Evolutionary conservation across 352 stramenopile genomes (phyloP).

Genomic region (Pythium guiyangense): DNA sequence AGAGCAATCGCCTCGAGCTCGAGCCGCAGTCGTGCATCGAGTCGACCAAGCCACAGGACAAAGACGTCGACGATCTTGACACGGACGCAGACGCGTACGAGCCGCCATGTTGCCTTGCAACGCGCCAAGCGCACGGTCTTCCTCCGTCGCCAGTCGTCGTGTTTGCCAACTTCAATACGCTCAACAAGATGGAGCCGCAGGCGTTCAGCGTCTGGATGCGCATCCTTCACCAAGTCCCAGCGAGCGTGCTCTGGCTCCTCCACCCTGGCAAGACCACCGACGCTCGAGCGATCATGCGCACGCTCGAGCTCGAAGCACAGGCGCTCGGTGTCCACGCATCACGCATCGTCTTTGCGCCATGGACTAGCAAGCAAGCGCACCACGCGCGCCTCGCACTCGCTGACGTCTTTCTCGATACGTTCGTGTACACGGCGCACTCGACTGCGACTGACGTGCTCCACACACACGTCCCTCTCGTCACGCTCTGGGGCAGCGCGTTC

Average conservation of each 20-base stretch:
- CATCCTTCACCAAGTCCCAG: constrained; percentile 80
- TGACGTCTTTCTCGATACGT: constrained; percentile 94
- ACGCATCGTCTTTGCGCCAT: constrained; percentile 70
- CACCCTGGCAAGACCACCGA: constrained; percentile 21
- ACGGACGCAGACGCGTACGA: not conserved
- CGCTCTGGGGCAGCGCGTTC: constrained; percentile 73
- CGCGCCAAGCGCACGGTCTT: constrained; percentile 21
- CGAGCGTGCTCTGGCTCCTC: constrained; percentile 88
- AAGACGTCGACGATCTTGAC: not conserved
- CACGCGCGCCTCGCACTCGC: constrained; percentile 69
- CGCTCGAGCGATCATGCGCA: constrained; percentile 21
- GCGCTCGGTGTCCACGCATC: constrained; percentile 50
- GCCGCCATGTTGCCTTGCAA: constrained; percentile 14
- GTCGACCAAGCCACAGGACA: not conserved
- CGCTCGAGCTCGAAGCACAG: constrained; percentile 54
- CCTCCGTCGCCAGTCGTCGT: constrained; percentile 26
- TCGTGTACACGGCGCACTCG: constrained; percentile 95
- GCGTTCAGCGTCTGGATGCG: constrained; percentile 88
- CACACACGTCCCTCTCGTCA: constrained; percentile 87
- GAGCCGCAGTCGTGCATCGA: constrained; percentile 8
- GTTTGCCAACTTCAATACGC: constrained; percentile 93
- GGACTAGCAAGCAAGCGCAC: constrained; percentile 64
- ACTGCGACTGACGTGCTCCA: constrained; percentile 90
- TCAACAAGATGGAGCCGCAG: constrained; percentile 92
- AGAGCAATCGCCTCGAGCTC: constrained; percentile 84